Percentiles rank a stretch among this genome's conserved stretches.
These are phyloP conservation scores for Linderniella brevidens DNA, from an alignment of 257 asterid genomes.

Conservation along the genomic window DNA sequence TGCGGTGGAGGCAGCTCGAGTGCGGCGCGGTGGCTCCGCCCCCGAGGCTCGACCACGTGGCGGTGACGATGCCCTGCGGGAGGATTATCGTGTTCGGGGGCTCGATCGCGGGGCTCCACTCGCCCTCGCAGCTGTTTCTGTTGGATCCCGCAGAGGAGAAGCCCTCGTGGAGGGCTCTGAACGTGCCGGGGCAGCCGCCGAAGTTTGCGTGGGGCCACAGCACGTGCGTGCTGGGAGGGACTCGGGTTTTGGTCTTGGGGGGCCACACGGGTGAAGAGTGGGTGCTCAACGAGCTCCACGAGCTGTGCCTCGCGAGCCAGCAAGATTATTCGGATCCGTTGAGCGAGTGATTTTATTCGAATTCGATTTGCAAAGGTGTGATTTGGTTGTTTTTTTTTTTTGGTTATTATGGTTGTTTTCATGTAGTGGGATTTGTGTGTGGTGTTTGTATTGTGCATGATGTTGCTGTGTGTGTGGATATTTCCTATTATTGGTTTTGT, in stretches of 20 bases:
- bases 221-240: slow-evolving; percentile 4
- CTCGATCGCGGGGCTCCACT: slow-evolving; percentile 4
- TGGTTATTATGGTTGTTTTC: no score
- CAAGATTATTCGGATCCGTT: no score
- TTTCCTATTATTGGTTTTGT: no score
- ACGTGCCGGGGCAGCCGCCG: slow-evolving; percentile 6
- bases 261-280: slow-evolving; percentile 6
- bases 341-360: no score
- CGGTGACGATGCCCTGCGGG: slow-evolving; percentile 7
- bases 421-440: no score
- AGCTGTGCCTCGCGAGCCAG: slow-evolving; percentile 2
- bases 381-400: no score
- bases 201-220: slow-evolving; percentile 7
- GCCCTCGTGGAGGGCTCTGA: slow-evolving; percentile 5
- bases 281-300: slow-evolving; percentile 5
- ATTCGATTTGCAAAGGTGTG: no score
- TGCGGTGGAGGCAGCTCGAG: slow-evolving; percentile 4
- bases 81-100: slow-evolving; percentile 5
- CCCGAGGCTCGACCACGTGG: slow-evolving; percentile 5
- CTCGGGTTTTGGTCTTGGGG: slow-evolving; percentile 3
- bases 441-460: no score
- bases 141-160: slow-evolving; percentile 4
- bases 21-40: slow-evolving; percentile 3
- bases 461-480: no score
- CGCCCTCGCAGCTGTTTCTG: slow-evolving; percentile 4